Evolutionary conservation across 2,329 filamentous ascomycete genomes (phyloP), one percentile per base, ranked within the genome.

Genomic region (Hypoxylon sp.): DNA sequence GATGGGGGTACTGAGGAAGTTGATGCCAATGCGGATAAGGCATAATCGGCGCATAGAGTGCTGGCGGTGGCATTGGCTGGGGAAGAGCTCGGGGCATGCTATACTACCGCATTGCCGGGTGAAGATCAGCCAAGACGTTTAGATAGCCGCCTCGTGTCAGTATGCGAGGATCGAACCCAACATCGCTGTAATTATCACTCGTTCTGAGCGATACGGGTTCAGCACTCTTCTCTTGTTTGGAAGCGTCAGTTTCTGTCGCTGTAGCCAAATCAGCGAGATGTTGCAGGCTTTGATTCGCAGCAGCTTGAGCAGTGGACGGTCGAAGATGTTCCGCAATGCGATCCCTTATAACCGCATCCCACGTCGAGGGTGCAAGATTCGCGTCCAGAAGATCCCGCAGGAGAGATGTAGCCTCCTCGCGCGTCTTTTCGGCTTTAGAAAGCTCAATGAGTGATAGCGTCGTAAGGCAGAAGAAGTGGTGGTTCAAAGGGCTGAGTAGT

Each of bases 401-500:
- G 6, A 88, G 81, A 63, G 82, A 81, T 13, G 82, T 82, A 0
- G 89, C 89, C 70, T 90, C 88, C 4, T 88, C 86, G 49, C 84
- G 85, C 2, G 86, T 88, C 67, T 81, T 82, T 7, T 88, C 85
- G 7, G 86, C 79, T 72, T 86, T 87, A 33, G 81, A 80, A 35
- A 93, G 82, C 70, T 90, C 88, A 53, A 88, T 79, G 3, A 94
- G 81, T n/a, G 87, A 86, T 74, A 92, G 82, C 10, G 86, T 82
- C 1, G 86, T 84, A 8, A 93, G 82, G 11, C 85, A 85, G 60
- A 86, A 85, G 71, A 91, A 91, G 75, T 93, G 90, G 75, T 92
- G 89, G 61, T 89, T 89, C 49, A 93, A 80, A 0, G 91, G 91
- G 59, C 85, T 90, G 50, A 88, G 81, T 6, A 90, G 79, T 51